Evolutionary conservation across 225 moss, liverwort and hornwort species (phyloP).

Genomic region (Thuidium tamariscinum): DNA sequence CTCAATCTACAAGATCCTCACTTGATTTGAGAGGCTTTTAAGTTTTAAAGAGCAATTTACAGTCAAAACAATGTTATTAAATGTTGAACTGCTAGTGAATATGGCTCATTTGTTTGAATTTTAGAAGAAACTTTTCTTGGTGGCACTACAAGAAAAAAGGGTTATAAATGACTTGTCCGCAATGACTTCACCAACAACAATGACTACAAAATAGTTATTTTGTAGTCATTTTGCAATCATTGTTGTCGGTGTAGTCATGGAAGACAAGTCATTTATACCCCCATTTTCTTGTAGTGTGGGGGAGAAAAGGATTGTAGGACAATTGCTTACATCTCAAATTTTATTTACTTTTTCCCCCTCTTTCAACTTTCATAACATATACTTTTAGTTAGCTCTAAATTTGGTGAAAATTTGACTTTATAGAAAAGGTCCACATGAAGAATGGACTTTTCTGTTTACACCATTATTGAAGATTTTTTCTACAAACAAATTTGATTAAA

Average conservation of each 20-base stretch:
- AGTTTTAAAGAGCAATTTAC: rapidly evolving
- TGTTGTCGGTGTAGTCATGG: too few species aligned
- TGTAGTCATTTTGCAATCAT: too few species aligned
- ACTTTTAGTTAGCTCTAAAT: background rate
- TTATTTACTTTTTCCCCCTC: background rate
- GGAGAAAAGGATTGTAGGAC: rapidly evolving
- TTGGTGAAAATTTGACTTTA: background rate
- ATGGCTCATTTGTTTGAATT: background rate
- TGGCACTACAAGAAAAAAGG: too few species aligned
- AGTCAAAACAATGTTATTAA: background rate
- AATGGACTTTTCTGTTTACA: background rate
- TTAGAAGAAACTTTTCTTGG: background rate
- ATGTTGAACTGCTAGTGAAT: rapidly evolving
- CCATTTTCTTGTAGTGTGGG: too few species aligned
- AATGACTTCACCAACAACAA: too few species aligned
- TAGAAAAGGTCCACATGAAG: background rate
- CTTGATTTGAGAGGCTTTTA: background rate
- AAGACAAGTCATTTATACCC: too few species aligned
- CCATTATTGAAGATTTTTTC: background rate
- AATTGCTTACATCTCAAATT: background rate
- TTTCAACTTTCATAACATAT: background rate
- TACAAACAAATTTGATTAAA: background rate
- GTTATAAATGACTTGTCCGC: too few species aligned
- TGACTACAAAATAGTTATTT: too few species aligned
- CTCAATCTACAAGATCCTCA: rapidly evolving